Base-by-base conservation (phyloP, 306 rosid genomes). In the Ormosia semicastrata region DNA sequence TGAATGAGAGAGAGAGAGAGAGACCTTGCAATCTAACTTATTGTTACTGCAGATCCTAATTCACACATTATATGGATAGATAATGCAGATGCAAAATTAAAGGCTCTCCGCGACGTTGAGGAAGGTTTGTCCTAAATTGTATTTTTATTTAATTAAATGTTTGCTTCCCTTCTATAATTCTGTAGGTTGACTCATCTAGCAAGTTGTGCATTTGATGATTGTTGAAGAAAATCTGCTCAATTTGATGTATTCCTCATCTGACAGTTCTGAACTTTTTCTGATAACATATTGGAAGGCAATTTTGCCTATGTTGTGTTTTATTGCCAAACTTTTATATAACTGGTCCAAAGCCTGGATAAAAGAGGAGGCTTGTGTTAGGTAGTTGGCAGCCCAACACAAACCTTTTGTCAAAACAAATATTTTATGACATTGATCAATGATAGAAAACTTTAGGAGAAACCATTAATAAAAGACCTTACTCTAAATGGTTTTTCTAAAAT, bases 31-130 rank as follows among this genome's bases (percentile, higher is more conserved):
- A 40, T 56, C 69, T 43, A 15, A 43, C 11, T 63, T 43, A n/a
- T 80, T 81, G 56, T 46, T 50, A 2, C 56, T 85, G 64, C 93
- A 95, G 99, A 93, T 95, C 99, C 99, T 73, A 95, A 95, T 84
- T 82, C 90, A 62, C 99, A 95, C 73, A 93, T 95, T 66, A 36
- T 93, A 86, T 93, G 98, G 99, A 89, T 93, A 85, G 89, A 91
- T 75, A 95, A 82, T 59, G 89, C 92, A 36, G 79, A 88, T 77
- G 97, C 91, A 29, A 93, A 86, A 89, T 71, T 95, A 88, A 93
- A 89, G 86, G 88, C 94, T 76, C 97, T 95, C 64, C 89, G 88
- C 17, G 90, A 93, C 66, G 87, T 95, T 44, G 90, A 93, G 15
- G 89, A 80, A 79, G 98, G 99, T 95, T 75, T 74, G 86, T 58